Conservation (phyloP, 306 rosid species). For the Prunus salicina region DNA sequence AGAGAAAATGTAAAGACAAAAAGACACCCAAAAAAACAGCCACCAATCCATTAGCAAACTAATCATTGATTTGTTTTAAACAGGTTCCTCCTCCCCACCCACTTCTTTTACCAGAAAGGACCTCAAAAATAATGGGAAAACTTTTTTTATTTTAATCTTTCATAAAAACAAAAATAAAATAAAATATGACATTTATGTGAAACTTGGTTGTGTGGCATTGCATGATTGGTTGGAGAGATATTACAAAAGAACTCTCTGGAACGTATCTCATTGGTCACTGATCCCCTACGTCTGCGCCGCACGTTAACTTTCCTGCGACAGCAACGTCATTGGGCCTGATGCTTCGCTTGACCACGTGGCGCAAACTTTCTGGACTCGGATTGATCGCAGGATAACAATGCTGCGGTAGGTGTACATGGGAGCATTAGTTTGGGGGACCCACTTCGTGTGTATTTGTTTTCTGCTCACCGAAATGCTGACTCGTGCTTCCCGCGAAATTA, state of each 20-base stretch:
- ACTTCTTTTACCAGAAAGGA: not conserved
- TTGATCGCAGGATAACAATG: not conserved
- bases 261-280: not conserved
- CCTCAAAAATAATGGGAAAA: not conserved
- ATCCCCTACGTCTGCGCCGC: not conserved
- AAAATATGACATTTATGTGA: not conserved
- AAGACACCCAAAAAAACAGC: not conserved
- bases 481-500: conserved; percentile 21
- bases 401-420: not conserved
- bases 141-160: too few species aligned
- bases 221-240: conserved; percentile 2
- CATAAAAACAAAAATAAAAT: not conserved
- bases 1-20: not conserved
- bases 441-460: not conserved
- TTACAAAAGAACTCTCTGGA: not conserved
- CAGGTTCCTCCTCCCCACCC: not conserved
- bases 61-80: not conserved
- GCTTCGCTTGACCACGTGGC: not conserved
- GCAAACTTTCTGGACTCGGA: fast-evolving
- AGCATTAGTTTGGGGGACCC: not conserved
- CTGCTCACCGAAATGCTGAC: conserved; percentile 3
- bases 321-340: not conserved
- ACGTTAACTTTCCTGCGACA: not conserved
- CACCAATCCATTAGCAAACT: not conserved
- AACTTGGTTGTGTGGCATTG: not conserved